Evolutionary conservation across 2,329 filamentous ascomycete genomes (phyloP).

Genomic region (Hymenoscyphus repandus): DNA sequence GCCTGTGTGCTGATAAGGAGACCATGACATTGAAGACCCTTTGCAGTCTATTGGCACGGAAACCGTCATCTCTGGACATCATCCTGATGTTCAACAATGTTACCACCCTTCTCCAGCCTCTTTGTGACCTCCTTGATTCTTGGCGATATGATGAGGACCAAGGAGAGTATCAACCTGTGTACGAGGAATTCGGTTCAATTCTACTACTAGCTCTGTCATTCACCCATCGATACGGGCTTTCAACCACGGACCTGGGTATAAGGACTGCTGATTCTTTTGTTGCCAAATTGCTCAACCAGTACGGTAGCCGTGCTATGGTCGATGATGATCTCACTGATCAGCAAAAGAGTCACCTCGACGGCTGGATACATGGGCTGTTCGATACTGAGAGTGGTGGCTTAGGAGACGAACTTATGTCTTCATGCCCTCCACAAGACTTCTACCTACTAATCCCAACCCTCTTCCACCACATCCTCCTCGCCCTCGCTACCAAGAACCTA

Average conservation of each 20-base stretch:
- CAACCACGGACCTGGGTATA: conserved; percentile 57
- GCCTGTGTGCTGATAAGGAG: conserved; percentile 66
- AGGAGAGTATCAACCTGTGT: conserved; percentile 77
- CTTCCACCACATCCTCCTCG: conserved; percentile 70
- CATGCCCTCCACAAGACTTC: conserved; percentile 77
- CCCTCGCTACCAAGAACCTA: conserved; percentile 59
- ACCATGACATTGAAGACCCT: conserved; percentile 75
- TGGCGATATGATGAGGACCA: conserved; percentile 83
- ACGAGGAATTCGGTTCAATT: conserved; percentile 79
- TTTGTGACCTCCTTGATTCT: conserved; percentile 70
- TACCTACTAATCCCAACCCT: conserved; percentile 73
- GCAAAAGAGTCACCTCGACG: conserved; percentile 60
- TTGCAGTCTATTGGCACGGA: conserved; percentile 68
- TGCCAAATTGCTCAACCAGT: conserved; percentile 54
- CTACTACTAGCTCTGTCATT: conserved; percentile 69
- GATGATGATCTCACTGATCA: conserved; percentile 57
- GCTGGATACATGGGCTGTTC: conserved; percentile 75
- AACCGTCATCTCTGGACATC: conserved; percentile 67
- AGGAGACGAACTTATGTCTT: conserved; percentile 74
- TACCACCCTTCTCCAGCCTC: conserved; percentile 62
- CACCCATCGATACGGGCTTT: conserved; percentile 68
- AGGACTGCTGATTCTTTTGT: conserved; percentile 60
- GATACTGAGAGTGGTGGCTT: conserved; percentile 68
- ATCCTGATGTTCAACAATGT: conserved; percentile 71
- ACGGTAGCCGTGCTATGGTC: conserved; percentile 49